A percentile compares a stretch with the other conserved stretches of the same genome.
phyloP scores from a whole-genome alignment of 495 filamentous ascomycete genomes.

The Hapsidospora chrysogenum region DNA sequence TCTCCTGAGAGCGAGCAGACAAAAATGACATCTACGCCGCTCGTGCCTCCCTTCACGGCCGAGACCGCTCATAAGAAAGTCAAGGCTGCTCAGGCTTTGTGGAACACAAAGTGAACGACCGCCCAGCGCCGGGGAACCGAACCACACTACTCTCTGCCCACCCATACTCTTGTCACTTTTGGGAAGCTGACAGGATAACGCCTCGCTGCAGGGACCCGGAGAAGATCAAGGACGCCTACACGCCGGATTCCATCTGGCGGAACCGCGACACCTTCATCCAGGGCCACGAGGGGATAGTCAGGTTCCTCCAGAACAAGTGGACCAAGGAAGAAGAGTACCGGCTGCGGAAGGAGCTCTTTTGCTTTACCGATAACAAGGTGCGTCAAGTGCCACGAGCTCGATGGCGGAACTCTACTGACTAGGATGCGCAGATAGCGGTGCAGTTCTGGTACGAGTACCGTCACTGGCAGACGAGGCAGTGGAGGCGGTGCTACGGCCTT shows the following conservation, averaged over 20 bases:
- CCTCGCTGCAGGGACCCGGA: constrained; percentile 35
- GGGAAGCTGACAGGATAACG: not conserved
- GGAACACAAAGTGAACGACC: constrained; percentile 84
- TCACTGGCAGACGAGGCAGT: constrained; percentile 56
- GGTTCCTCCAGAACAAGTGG: constrained; percentile 69
- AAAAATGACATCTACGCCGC: no score
- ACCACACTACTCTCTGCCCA: no score
- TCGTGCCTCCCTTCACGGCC: constrained; percentile 74
- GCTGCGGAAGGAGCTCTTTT: constrained; percentile 78
- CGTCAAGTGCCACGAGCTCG: constrained; percentile 20
- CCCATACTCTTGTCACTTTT: not conserved
- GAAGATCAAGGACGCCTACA: constrained; percentile 56
- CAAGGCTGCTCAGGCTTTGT: constrained; percentile 69
- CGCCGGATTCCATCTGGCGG: constrained; percentile 63
- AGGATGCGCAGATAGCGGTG: constrained; percentile 75
- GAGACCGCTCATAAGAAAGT: constrained; percentile 64
- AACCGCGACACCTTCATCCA: constrained; percentile 58
- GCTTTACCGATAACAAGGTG: constrained; percentile 49
- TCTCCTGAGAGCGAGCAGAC: no score
- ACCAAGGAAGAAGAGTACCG: constrained; percentile 52
- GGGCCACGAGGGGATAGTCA: constrained; percentile 51
- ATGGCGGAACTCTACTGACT: constrained; percentile 4
- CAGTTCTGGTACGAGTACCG: constrained; percentile 93
- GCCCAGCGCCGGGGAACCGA: no score
- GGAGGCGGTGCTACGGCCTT: constrained; percentile 82